Conservation (phyloP, 768 basidiomycete genomes). For the Trametes gibbosa region DNA sequence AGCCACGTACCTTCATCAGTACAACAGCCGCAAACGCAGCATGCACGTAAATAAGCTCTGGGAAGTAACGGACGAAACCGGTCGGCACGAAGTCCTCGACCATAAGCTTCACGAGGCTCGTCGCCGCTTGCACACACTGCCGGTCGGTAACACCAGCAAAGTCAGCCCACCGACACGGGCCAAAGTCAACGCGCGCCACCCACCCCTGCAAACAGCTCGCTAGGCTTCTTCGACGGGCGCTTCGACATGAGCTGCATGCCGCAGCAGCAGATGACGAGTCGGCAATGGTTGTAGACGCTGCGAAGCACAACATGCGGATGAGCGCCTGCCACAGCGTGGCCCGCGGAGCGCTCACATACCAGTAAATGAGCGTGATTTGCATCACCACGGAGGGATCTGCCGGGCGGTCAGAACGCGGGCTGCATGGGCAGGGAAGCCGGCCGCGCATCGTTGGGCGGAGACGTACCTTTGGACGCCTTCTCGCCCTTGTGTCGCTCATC, state of each 20-base stretch:
- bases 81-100: constrained; percentile 51
- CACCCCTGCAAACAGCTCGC: constrained; percentile 23
- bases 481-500: constrained; percentile 21
- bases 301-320: background rate
- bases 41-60: constrained; percentile 39
- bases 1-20: constrained; percentile 50
- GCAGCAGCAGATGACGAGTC: constrained; percentile 53
- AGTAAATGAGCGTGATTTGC: constrained; percentile 18
- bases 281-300: constrained; percentile 27
- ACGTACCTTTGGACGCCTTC: constrained; percentile 17
- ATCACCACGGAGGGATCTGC: constrained; percentile 16
- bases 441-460: background rate
- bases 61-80: constrained; percentile 53
- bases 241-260: constrained; percentile 50
- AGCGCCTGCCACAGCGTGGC: background rate
- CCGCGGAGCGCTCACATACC: constrained; percentile 9
- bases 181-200: background rate
- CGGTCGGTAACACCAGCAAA: background rate
- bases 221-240: constrained; percentile 37
- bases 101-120: constrained; percentile 53
- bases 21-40: constrained; percentile 60
- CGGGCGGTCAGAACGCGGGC: background rate
- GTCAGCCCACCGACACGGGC: background rate
- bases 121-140: constrained; percentile 53
- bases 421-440: background rate